Conservation (phyloP, 2,329 filamentous ascomycete species). For the Phyllosticta citriasiana region DNA sequence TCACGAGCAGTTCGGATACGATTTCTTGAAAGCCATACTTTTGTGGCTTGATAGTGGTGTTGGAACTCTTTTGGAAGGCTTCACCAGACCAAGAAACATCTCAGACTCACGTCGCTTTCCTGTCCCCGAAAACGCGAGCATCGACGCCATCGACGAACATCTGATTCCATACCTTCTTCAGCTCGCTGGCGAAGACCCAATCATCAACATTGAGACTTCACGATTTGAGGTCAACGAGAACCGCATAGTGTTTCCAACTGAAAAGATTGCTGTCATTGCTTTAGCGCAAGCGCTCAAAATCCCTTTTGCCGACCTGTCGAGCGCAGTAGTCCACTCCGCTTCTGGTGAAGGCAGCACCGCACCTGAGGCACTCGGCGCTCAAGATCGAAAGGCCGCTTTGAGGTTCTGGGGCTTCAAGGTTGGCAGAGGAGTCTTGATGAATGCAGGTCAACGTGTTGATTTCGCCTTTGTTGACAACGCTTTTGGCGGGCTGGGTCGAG, state of each 20-base stretch:
- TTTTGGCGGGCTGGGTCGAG: conserved; percentile 49
- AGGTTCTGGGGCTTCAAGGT: conserved; percentile 52
- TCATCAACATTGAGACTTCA: conserved; percentile 48
- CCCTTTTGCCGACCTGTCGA: conserved; percentile 42
- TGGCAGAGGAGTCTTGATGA: conserved; percentile 49
- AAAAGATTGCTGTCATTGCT: conserved; percentile 46
- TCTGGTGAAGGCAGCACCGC: conserved; percentile 12
- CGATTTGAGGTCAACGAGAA: conserved; percentile 47
- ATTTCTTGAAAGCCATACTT: conserved; percentile 54
- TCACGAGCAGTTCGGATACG: conserved; percentile 49
- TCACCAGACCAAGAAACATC: conserved; percentile 28
- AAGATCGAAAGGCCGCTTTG: conserved; percentile 35
- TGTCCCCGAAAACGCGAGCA: conserved; percentile 39
- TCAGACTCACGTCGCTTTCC: conserved; percentile 38
- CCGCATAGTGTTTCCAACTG: conserved; percentile 41
- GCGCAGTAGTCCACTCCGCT: conserved; percentile 22
- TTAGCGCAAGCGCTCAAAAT: conserved; percentile 45
- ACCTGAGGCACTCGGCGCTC: conserved; percentile 21
- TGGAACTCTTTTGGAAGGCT: conserved; percentile 45
- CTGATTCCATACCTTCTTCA: conserved; percentile 51
- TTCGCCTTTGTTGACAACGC: conserved; percentile 49
- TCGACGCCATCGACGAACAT: conserved; percentile 44
- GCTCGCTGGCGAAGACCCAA: conserved; percentile 37
- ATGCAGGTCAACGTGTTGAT: conserved; percentile 44
- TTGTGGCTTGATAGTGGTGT: conserved; percentile 53